Base-by-base conservation (phyloP, 805 yeast genomes). In the Pichia ethanolica region DNA sequence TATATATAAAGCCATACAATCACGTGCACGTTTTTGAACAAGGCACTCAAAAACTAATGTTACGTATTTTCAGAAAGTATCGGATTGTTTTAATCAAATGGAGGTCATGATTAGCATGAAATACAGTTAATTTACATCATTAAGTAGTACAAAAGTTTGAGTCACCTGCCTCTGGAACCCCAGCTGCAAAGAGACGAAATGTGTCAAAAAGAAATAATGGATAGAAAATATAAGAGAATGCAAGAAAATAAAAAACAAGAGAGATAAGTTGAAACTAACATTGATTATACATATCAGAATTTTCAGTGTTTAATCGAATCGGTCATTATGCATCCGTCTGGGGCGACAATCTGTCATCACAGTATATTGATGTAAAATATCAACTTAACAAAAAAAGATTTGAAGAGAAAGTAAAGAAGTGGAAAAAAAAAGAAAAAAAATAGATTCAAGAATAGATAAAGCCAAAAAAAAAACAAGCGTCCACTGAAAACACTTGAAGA, bases 311-410 rank as follows among this genome's bases (percentile, higher is more conserved):
- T 59, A 56, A 77, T 79, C 85, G 85, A 79, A 71, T 81, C 85
- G 81, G 71, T 79, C 84, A 80, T 77, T 75, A 74, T 9, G 48
- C 46, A 38, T 79, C 84, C 82, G 85, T 71, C 73, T 81, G 85
- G 85, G 85, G 85, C 85, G 85, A 81, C 85, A 80, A 58, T 75
- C 63, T 71, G 81, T 80, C 85, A 79, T 80, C 85, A 79, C 60
- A 47, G 54, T 45, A 45, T 38, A 49, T 14, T 13, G 30, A 39
- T 27, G 10, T 25, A 11, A 13, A 36, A 53, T n/a, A 36, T 7
- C 9, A 9, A n/a, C 33, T 26, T 26, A 39, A 39, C 35, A 28
- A 40, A 35, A 28, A 32, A 38, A 44, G 25, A 41, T 20, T 32
- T 38, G 33, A 40, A 33, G 35, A 27, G 20, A 26, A 40, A 39